Evolutionary conservation across 2,329 filamentous ascomycete genomes (phyloP).

Genomic region (Seiridium unicorne): DNA sequence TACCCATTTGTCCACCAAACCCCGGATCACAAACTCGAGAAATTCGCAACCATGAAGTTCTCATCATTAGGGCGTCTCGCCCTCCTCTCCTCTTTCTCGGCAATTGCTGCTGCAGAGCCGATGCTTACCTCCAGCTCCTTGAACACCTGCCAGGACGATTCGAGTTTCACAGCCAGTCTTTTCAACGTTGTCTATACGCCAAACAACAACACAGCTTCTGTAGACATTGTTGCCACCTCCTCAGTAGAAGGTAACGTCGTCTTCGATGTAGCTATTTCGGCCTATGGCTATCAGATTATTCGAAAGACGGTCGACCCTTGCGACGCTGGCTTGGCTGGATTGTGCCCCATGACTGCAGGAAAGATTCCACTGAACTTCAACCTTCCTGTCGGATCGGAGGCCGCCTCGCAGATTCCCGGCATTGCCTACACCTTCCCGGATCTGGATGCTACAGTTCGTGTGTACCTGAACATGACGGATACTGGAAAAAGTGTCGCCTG

Average conservation of each 20-base stretch:
- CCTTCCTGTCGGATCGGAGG: slow-evolving; percentile 51
- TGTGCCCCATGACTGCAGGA: slow-evolving; percentile 89
- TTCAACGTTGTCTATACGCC: slow-evolving; percentile 85
- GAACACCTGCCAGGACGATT: slow-evolving; percentile 80
- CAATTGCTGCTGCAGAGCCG: slow-evolving; percentile 52
- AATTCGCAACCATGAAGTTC: slow-evolving; percentile 42
- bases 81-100: slow-evolving; percentile 42
- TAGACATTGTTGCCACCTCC: slow-evolving; percentile 79
- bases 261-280: slow-evolving; percentile 73
- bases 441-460: slow-evolving; percentile 73
- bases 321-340: slow-evolving; percentile 63
- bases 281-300: slow-evolving; percentile 78
- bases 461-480: slow-evolving; percentile 67
- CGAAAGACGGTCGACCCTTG: slow-evolving; percentile 74
- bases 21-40: background rate
- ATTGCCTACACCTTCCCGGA: slow-evolving; percentile 84
- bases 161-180: slow-evolving; percentile 80
- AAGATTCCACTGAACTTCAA: slow-evolving; percentile 75
- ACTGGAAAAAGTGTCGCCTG: slow-evolving; percentile 66
- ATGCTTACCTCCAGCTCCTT: slow-evolving; percentile 81
- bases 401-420: slow-evolving; percentile 64
- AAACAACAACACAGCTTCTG: slow-evolving; percentile 67
- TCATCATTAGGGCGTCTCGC: slow-evolving; percentile 42
- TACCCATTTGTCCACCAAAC: background rate
- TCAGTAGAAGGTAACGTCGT: slow-evolving; percentile 78